Evolutionary conservation across 106 monocot species (phyloP), one percentile per base, ranked within the genome.

Genomic region (Vanilla planifolia): DNA sequence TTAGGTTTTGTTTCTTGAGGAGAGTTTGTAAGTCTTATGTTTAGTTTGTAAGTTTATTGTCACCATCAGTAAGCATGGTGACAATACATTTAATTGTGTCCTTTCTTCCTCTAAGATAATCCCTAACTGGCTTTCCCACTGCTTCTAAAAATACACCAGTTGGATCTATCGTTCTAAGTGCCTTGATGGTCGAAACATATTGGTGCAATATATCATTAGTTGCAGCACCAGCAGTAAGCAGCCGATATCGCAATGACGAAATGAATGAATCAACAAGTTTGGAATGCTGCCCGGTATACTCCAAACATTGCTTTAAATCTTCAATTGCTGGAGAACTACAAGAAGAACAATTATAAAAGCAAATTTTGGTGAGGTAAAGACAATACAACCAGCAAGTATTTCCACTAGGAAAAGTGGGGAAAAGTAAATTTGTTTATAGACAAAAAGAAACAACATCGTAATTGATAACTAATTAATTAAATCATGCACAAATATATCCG

Each of bases 11-110:
- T n/a, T n/a, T n/a, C n/a, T n/a, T n/a, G n/a, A n/a, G n/a, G n/a
- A n/a, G n/a, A n/a, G n/a, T n/a, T n/a, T n/a, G n/a, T n/a, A n/a
- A n/a, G n/a, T n/a, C n/a, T n/a, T n/a, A n/a, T n/a, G n/a, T n/a
- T n/a, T n/a, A n/a, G n/a, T n/a, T n/a, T n/a, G n/a, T n/a, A n/a
- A n/a, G n/a, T n/a, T n/a, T n/a, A n/a, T n/a, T n/a, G n/a, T n/a
- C n/a, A n/a, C 98, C 91, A 77, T 91, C 98, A 33, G 91, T 98
- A 70, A 98, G 85, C 98, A 98, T 92, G 5, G 84, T 92, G 3
- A 98, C 98, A 56, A 98, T 98, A 73, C 98, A 98, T 77, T 98
- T 98, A 64, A 98, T 82, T 14, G 98, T 98, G 71, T 92, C 98
- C 51, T 98, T 98, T 65, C 98, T 87, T 63, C 92, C 80, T 63